Conservation (phyloP, 2,329 filamentous ascomycete species). For the Neopestalotiopsis clavispora region DNA sequence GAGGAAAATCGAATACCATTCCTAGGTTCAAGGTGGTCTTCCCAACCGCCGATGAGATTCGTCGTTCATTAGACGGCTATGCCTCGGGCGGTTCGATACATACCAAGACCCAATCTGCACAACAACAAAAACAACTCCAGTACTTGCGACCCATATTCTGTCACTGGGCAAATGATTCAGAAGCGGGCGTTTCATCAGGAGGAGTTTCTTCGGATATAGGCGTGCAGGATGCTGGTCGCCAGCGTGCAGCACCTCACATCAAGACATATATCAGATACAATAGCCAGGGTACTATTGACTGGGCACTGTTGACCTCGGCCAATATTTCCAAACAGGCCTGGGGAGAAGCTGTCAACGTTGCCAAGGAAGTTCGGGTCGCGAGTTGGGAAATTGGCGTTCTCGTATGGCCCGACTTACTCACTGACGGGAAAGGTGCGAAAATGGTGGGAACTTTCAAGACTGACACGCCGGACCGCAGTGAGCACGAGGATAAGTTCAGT, state of each 20-base stretch:
- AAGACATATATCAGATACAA: slow-evolving; percentile 82
- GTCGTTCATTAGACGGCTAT: slow-evolving; percentile 79
- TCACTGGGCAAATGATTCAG: slow-evolving; percentile 74
- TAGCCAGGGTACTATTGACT: slow-evolving; percentile 65
- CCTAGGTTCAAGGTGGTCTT: slow-evolving; percentile 76
- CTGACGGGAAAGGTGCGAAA: slow-evolving; percentile 42
- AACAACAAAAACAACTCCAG: slow-evolving; percentile 75
- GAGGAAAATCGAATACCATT: slow-evolving; percentile 26
- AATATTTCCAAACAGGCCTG: slow-evolving; percentile 90
- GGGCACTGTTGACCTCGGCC: slow-evolving; percentile 89
- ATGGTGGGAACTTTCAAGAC: slow-evolving; percentile 74
- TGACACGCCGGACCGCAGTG: slow-evolving; percentile 49
- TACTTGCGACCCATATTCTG: slow-evolving; percentile 74
- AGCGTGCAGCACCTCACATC: slow-evolving; percentile 81
- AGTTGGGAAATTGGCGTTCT: slow-evolving; percentile 87
- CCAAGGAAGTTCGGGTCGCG: slow-evolving; percentile 70
- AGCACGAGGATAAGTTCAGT: slow-evolving; percentile 20
- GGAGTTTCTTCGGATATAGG: slow-evolving; percentile 14
- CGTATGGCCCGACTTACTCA: slow-evolving; percentile 73
- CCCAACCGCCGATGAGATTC: slow-evolving; percentile 79
- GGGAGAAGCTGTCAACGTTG: slow-evolving; percentile 67
- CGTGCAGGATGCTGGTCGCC: slow-evolving; percentile 59
- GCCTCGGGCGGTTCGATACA: slow-evolving; percentile 80
- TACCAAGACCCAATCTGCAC: slow-evolving; percentile 72
- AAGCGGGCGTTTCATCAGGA: slow-evolving; percentile 32